phyloP scores from a whole-genome alignment of 148 eudicot genomes.

The Vaccinium myrtillus region DNA sequence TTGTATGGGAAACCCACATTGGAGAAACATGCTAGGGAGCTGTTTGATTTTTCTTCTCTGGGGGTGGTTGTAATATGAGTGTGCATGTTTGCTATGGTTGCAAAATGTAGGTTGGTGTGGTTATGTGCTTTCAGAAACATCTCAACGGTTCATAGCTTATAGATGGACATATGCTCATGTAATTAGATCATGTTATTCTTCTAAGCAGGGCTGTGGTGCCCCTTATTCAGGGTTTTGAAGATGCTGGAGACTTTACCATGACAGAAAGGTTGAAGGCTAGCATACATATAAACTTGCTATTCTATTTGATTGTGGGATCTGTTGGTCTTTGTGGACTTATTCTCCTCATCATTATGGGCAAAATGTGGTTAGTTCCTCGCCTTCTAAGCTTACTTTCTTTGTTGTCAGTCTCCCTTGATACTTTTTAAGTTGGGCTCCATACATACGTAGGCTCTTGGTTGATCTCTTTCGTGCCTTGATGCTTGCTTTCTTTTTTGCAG shows the following conservation, averaged over 20 bases:
- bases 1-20: neutral
- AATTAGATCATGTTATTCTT: conserved; percentile 31
- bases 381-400: conserved; percentile 10
- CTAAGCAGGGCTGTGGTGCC: conserved; percentile 92
- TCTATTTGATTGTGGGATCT: conserved; percentile 80
- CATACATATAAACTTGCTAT: conserved; percentile 74
- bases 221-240: conserved; percentile 97
- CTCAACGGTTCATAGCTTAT: neutral
- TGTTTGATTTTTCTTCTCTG: neutral
- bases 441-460: neutral
- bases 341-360: conserved; percentile 61
- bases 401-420: conserved; percentile 3
- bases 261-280: conserved; percentile 85
- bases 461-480: conserved; percentile 2
- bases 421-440: conserved; percentile 4
- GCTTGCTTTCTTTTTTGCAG: conserved; percentile 33
- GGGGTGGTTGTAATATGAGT: neutral
- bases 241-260: conserved; percentile 93
- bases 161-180: conserved; percentile 25
- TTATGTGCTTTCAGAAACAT: neutral
- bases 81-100: neutral
- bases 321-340: conserved; percentile 84
- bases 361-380: conserved; percentile 46
- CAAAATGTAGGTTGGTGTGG: conserved; percentile 6
- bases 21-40: neutral